Percentiles rank a stretch among this genome's conserved stretches.
Evolutionary conservation across 2,329 filamentous ascomycete genomes (phyloP).

Genomic region (Bipolaris cookei): DNA sequence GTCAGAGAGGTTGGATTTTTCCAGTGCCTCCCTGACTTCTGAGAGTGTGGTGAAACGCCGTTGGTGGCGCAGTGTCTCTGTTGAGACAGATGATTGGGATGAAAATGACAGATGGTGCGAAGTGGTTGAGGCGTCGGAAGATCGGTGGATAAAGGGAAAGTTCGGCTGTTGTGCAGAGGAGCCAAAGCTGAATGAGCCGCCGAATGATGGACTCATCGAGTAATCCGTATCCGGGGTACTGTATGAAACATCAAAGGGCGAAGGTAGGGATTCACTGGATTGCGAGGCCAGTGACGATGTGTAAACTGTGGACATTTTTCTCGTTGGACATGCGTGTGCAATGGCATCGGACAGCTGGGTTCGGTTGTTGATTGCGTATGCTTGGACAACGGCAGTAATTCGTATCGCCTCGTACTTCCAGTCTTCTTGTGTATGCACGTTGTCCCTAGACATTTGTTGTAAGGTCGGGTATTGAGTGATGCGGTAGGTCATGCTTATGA

Average conservation of each 20-base stretch:
- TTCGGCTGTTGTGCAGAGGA: neutral
- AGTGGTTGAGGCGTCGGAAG: constrained; percentile 13
- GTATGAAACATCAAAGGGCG: constrained; percentile 22
- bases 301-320: constrained; percentile 5
- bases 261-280: constrained; percentile 26
- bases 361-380: constrained; percentile 39
- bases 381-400: constrained; percentile 40
- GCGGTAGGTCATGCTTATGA: constrained; percentile 29
- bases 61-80: constrained; percentile 12
- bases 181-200: constrained; percentile 7
- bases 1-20: constrained; percentile 41
- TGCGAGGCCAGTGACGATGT: constrained; percentile 14
- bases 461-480: constrained; percentile 29
- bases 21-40: constrained; percentile 32
- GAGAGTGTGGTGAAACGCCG: constrained; percentile 23
- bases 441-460: constrained; percentile 15
- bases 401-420: constrained; percentile 49
- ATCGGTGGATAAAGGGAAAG: constrained; percentile 17
- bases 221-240: constrained; percentile 29
- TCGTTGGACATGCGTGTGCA: constrained; percentile 12
- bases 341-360: constrained; percentile 39
- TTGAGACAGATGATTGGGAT: constrained; percentile 17
- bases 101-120: constrained; percentile 14
- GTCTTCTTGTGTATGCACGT: constrained; percentile 25
- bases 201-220: constrained; percentile 23